phyloP scores from a whole-genome alignment of 495 filamentous ascomycete genomes.

The Talaromyces liani region DNA sequence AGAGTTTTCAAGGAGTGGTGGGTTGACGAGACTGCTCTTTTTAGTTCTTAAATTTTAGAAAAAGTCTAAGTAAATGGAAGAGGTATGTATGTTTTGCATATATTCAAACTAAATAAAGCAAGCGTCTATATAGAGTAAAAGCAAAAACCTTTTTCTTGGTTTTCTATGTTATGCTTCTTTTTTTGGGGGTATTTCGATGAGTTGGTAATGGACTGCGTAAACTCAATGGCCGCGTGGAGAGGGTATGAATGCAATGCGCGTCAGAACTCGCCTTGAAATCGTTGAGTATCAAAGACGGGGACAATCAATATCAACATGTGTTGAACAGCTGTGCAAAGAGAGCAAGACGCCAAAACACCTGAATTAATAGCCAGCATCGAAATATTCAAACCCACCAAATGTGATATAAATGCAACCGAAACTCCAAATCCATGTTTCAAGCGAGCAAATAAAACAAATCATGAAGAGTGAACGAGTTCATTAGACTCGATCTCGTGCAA shows the following conservation, averaged over 20 bases:
- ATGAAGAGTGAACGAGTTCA: constrained; percentile 3
- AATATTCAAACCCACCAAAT: not conserved
- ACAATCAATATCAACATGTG: not conserved
- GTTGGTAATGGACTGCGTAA: not conserved
- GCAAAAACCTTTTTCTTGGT: constrained; percentile 6
- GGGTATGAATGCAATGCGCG: constrained; percentile 1
- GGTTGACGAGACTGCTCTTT: constrained; percentile 51
- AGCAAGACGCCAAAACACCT: constrained; percentile 3
- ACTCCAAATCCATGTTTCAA: not conserved
- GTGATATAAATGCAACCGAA: constrained; percentile 1
- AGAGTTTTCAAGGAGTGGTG: constrained; percentile 62
- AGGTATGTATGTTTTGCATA: not conserved
- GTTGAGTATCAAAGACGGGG: not conserved
- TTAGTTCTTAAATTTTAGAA: not conserved
- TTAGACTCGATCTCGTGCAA: constrained; percentile 76
- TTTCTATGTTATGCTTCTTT: constrained; percentile 8
- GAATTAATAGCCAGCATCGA: not conserved
- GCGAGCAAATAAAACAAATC: not conserved
- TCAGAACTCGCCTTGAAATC: not conserved
- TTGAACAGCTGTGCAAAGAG: constrained; percentile 4
- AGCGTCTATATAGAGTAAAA: not conserved
- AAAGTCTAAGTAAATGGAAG: not conserved
- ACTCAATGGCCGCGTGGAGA: not conserved
- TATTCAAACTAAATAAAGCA: constrained; percentile 5
- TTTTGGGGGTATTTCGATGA: constrained; percentile 4